Evolutionary conservation across 441 rosid species (phyloP).

Genomic region (Adansonia gregorii): DNA sequence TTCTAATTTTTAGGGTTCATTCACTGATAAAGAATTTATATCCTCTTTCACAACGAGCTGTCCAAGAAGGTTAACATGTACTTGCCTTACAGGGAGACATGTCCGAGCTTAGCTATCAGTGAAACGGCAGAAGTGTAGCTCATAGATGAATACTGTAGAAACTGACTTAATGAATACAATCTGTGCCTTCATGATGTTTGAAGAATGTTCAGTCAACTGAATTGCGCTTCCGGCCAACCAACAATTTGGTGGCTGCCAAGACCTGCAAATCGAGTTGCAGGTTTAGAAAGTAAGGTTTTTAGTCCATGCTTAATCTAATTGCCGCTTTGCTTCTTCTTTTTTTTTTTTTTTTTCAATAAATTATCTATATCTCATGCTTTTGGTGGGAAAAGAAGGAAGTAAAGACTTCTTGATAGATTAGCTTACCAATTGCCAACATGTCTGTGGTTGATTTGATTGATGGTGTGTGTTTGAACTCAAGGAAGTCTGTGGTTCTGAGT

Average conservation of each 20-base stretch:
- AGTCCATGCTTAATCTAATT: neutral
- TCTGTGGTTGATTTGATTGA: constrained; percentile 29
- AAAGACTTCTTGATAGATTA: neutral
- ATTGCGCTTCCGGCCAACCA: constrained; percentile 24
- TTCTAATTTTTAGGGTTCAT: neutral
- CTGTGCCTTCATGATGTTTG: neutral
- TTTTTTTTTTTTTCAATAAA: neutral
- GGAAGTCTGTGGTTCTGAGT: constrained; percentile 25
- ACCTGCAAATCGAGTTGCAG: constrained; percentile 14
- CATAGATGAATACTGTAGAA: neutral
- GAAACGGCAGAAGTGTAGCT: neutral
- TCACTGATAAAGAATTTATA: neutral
- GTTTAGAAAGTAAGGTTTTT: constrained; percentile 6
- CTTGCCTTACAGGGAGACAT: constrained; percentile 5
- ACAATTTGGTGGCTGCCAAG: constrained; percentile 22
- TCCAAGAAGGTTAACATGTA: neutral
- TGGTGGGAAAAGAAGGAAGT: neutral
- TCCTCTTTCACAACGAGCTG: neutral
- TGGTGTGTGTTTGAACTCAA: constrained; percentile 15
- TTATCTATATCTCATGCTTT: neutral
- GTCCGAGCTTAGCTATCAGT: neutral
- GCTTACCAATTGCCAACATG: constrained; percentile 30
- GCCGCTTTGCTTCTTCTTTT: neutral
- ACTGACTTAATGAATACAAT: neutral
- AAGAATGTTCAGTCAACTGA: neutral